Percentiles rank a stretch among this genome's conserved stretches.
phyloP scores from a whole-genome alignment of 495 filamentous ascomycete genomes.

The Rhizodiscina lignyota region DNA sequence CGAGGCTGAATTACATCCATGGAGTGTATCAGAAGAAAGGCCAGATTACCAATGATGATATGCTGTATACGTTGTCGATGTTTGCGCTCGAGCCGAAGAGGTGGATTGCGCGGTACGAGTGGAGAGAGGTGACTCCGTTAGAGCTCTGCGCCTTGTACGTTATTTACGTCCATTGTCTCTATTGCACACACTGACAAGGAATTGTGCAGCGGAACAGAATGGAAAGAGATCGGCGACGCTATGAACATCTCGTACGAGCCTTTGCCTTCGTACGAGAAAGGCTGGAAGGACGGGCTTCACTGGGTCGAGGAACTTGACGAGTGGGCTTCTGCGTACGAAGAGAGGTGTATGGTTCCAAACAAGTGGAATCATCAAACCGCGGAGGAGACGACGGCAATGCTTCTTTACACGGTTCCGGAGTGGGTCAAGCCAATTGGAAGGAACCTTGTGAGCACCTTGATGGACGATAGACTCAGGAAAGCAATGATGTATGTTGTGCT shows the following conservation, averaged over 20 bases:
- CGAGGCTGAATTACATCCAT: constrained; percentile 53
- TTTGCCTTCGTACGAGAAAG: constrained; percentile 1
- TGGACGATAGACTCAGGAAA: constrained; percentile 44
- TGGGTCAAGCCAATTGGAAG: constrained; percentile 29
- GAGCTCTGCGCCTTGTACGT: constrained; percentile 37
- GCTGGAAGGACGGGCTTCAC: constrained; percentile 8
- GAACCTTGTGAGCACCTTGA: constrained; percentile 37
- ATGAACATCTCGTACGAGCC: constrained; percentile 5
- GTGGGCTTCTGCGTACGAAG: constrained; percentile 9
- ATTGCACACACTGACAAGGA: not conserved
- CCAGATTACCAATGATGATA: constrained; percentile 44
- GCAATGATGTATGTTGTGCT: constrained; percentile 43
- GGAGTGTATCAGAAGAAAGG: constrained; percentile 38
- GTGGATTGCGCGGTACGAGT: constrained; percentile 45
- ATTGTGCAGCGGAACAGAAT: constrained; percentile 5
- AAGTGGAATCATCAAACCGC: constrained; percentile 33
- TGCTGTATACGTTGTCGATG: constrained; percentile 50
- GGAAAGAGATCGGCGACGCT: constrained; percentile 8
- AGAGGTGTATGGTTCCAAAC: constrained; percentile 38
- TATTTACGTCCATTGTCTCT: not conserved
- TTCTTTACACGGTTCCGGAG: constrained; percentile 41
- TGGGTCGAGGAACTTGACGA: constrained; percentile 5
- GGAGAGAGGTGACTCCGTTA: constrained; percentile 41
- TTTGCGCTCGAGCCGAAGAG: constrained; percentile 42
- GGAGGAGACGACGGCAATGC: constrained; percentile 36